Evolutionary conservation across 2,329 filamentous ascomycete genomes (phyloP), one percentile per base, ranked within the genome.

Genomic region (Graphilbum fragrans): DNA sequence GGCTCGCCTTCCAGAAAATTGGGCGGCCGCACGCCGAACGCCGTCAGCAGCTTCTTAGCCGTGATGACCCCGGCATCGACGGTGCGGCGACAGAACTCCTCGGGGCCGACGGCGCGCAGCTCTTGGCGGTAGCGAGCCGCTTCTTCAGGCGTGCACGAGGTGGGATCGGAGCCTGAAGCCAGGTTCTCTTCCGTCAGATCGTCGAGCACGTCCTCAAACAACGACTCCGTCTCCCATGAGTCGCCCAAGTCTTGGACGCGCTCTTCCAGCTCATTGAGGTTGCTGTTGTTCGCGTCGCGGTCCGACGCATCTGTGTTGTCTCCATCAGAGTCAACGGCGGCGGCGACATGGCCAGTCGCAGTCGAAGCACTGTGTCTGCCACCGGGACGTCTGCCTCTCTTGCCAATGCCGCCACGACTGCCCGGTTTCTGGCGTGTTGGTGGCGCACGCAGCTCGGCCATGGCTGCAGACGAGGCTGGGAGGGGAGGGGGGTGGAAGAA

Each of bases 21-120:
- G 3, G 86, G 85, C 35, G 84, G 77, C 32, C 74, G 68, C 51
- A 94, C 76, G 45, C 80, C 80, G 65, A 95, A 95, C 14, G 86
- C 88, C 9, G 85, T 87, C 55, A 90, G 78, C 23, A 95, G 69
- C 61, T 86, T 90, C 62, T 82, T 86, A 41, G 83, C 83, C 18
- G 81, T 80, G 56, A 92, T 79, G 39, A 68, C 69, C 25, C 79
- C 77, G 41, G 70, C 70, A 47, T 78, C 75, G 39, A 93, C 68
- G 25, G 82, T 87, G 50, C 79, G 71, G 51, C 77, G 67, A 54
- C 85, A 77, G 58, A 95, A 94, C 46, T 80, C 72, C 46, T 77
- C 72, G 19, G 84, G 82, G n/a, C 88, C 88, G 47, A 87, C 67
- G 40, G 77, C 69, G 55, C 82, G 82, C 45, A 94, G 69, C 48